Evolutionary conservation across 2,329 filamentous ascomycete species (phyloP), one percentile per base, ranked within the genome.

Genomic region (Sporothrix luriei): DNA sequence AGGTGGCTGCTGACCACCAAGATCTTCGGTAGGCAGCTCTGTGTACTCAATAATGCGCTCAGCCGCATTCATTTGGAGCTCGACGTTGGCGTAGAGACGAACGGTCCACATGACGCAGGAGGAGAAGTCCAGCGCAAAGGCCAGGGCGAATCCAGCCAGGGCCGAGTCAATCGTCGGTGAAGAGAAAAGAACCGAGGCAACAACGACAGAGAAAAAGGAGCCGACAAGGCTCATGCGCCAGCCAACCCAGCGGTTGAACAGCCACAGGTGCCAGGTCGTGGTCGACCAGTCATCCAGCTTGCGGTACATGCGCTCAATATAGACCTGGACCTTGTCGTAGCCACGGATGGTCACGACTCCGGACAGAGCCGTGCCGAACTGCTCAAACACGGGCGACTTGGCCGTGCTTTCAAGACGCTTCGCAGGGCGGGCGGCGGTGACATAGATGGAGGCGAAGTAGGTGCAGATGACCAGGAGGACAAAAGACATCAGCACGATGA

Each of bases 331-430:
- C 80, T 92, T 93, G 73, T 88, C 87, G 73, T 91, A 94, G 0
- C 90, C 90, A 14, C 92, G 87, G 67, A 95, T 92, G 0, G 91
- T 94, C 1, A 87, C 83, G 21, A 95, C 86, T 5, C 92, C 92
- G 0, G 86, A 85, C 11, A 94, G 84, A 0, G 90, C 87, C 0
- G 90, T 88, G 13, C 89, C 89, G 74, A 94, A 94, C 72, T 92
- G 88, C 77, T 94, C 91, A 74, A 93, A 94, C 0, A 94, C 88
- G 0, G 92, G 92, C 0, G 89, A 91, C 78, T 93, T 94, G 69
- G 88, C 86, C 3, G 85, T 92, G 73, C 89, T 92, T 77, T 94
- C 91, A 0, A 94, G 84, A 5, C 92, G 84, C 79, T 94, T 94
- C 71, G 91, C 84, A 43, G 93, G 91, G 51, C 92, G 84, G 0